A percentile compares a stretch with the other conserved stretches of the same genome.
phyloP scores from a whole-genome alignment of 148 eudicot species.

The Persicaria tinctoria region DNA sequence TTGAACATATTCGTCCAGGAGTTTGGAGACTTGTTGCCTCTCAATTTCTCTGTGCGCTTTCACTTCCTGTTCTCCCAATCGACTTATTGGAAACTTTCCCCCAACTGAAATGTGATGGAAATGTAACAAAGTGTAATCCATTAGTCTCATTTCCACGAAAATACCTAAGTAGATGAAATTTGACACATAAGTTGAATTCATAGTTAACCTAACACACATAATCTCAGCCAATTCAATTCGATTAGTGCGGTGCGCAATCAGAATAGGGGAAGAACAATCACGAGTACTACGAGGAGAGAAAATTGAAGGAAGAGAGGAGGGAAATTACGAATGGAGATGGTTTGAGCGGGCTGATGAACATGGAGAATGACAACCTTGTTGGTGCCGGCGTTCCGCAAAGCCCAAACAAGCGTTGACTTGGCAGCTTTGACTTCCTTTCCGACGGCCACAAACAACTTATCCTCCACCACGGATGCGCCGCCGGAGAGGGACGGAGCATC shows the following conservation, averaged over 20 bases:
- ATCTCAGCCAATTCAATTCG: background rate
- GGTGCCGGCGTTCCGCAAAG: constrained; percentile 3
- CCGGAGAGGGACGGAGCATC: constrained; percentile 6
- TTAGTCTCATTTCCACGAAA: no score
- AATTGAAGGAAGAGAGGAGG: background rate
- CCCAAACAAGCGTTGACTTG: constrained; percentile 13
- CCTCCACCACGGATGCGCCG: constrained; percentile 19
- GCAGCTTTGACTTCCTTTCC: constrained; percentile 6
- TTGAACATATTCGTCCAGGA: constrained; percentile 28
- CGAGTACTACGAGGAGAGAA: background rate
- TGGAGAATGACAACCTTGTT: constrained; percentile 4
- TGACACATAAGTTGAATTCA: background rate
- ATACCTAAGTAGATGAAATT: no score
- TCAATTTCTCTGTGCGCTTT: constrained; percentile 28
- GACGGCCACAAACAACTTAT: constrained; percentile 20
- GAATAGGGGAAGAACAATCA: background rate
- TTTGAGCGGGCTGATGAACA: constrained; percentile 34
- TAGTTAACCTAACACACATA: background rate
- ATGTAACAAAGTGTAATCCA: background rate
- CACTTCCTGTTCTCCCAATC: constrained; percentile 29
- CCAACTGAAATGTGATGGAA: constrained; percentile 31
- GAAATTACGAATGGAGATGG: constrained; percentile 35
- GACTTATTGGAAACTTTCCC: constrained; percentile 26
- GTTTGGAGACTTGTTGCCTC: constrained; percentile 33
- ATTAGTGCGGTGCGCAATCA: background rate